Evolutionary conservation across 306 rosid species (phyloP).

Genomic region (Pterocarpus santalinus): DNA sequence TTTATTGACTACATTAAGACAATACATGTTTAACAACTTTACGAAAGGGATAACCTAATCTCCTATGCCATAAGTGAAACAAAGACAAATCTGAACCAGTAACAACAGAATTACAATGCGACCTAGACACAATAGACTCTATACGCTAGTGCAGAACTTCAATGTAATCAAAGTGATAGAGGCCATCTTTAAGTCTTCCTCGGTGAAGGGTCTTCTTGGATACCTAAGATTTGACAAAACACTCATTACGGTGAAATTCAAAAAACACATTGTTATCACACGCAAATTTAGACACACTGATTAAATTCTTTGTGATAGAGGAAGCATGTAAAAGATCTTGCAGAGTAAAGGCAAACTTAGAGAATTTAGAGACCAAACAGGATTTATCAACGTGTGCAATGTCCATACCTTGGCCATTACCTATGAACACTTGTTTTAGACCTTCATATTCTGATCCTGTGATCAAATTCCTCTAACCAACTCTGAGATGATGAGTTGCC

Average conservation of each 20-base stretch:
- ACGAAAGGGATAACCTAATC: neutral
- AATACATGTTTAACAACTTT: too few relatives aligned
- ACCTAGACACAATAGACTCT: too few relatives aligned
- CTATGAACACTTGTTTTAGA: neutral
- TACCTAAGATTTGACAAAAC: neutral
- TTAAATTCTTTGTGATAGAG: neutral
- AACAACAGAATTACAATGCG: too few relatives aligned
- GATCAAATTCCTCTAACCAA: too few relatives aligned
- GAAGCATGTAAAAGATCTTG: neutral
- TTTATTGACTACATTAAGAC: too few relatives aligned
- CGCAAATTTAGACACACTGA: too few relatives aligned
- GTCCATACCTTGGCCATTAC: neutral
- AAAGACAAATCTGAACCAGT: too few relatives aligned
- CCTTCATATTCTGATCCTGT: too few relatives aligned
- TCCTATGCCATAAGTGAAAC: neutral
- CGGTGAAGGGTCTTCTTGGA: neutral
- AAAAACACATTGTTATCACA: neutral
- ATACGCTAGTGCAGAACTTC: too few relatives aligned
- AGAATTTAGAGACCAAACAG: rapidly evolving
- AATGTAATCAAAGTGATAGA: neutral
- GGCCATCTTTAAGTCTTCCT: neutral
- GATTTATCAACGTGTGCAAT: neutral
- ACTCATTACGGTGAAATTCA: neutral
- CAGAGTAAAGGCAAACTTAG: neutral
- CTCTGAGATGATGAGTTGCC: too few relatives aligned